Evolutionary conservation across 108 stramenopile genomes (phyloP), one percentile per base, ranked within the genome.

Genomic region (Bacterosira constricta): DNA sequence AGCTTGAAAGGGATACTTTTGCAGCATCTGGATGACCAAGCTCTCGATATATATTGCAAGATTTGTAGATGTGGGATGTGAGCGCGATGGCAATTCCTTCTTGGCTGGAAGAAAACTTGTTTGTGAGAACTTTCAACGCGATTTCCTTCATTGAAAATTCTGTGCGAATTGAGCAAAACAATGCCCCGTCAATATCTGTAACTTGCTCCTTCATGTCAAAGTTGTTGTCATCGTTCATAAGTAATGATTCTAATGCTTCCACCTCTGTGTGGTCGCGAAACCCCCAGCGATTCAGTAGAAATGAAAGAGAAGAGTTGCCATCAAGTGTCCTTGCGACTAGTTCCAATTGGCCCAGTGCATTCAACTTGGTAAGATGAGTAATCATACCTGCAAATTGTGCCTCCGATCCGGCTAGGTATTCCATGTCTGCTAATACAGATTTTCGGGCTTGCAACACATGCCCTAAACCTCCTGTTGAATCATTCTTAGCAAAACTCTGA

Each of bases 11-110:
- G 2, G 73, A 65, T 21, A 51, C 60, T 35, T 63, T 78, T 13
- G 88, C 85, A 60, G 62, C 60, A 54, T 80, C 63, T n/a, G 74
- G 62, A 26, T 72, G 60, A 18, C 81, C 80, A 21, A 68, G 63
- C 4, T 83, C 69, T 37, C 82, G 35, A 47, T 81, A 83, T 50
- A 71, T 38, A 36, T 52, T 63, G 58, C 79, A 81, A 15, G 72
- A 79, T 73, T 69, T 70, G 45, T 74, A 77, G 0, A 88, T 50
- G 29, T 84, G 83, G 26, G 80, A 69, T 60, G 63, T 69, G 41
- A 86, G 57, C n/a, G 71, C 67, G 32, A 63, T 50, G 13, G 18
- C 49, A 30, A 76, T 75, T 23, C 18, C 34, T 35, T 63, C 60
- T 49, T 21, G 26, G 36, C 49, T 51, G 0, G 12, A 27, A 9